Base-by-base conservation (phyloP, 148 eudicot genomes). In the Chenopodium quinoa region DNA sequence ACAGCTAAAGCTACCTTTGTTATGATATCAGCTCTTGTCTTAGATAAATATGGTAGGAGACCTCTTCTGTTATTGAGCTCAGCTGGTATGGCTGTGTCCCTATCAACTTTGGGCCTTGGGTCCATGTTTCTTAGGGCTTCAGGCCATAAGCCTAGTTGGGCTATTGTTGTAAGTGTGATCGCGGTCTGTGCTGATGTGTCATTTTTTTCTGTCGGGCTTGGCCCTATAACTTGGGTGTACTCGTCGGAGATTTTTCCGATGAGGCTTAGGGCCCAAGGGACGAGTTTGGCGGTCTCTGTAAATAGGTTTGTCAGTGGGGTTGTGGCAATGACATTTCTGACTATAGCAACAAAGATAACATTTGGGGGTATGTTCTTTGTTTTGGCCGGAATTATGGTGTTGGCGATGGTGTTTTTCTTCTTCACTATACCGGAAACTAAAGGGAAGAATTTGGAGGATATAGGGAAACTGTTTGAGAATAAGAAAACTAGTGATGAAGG, bases 181-280 rank as follows among this genome's bases (percentile, higher is more conserved):
- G 92, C 95, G 0, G 93, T 92, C 0, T 96, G 98, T 74, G 93
- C 90, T 14, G 93, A 90, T 29, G 98, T 93, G 16, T 93, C 99
- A 0, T 96, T 92, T 81, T 96, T 96, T 73, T 93, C 98, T 0
- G 89, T 96, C 23, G 99, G 99, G 86, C 95, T 96, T 50, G 98
- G 99, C 47, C 99, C 99, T 16, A 90, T 96, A 22, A 93, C 98
- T 0, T 96, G 99, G 99, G 99, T 93, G 11, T 96, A 96, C 90
- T 89, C 97, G 3, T 93, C 99, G 13, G 99, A 96, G 88, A 85
- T 96, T n/a, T 96, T 96, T 54, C 97, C 99, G 3, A 81, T 83
- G 34, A 89, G 92, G 85, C 83, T 96, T 22, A 88, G 99, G 76
- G 99, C 99, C 9, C 97, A 92, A 37, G 99, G 98, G 17, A 75